Evolutionary conservation across 148 eudicot genomes (phyloP), one percentile per base, ranked within the genome.

Genomic region (Vaccinium macrocarpon): DNA sequence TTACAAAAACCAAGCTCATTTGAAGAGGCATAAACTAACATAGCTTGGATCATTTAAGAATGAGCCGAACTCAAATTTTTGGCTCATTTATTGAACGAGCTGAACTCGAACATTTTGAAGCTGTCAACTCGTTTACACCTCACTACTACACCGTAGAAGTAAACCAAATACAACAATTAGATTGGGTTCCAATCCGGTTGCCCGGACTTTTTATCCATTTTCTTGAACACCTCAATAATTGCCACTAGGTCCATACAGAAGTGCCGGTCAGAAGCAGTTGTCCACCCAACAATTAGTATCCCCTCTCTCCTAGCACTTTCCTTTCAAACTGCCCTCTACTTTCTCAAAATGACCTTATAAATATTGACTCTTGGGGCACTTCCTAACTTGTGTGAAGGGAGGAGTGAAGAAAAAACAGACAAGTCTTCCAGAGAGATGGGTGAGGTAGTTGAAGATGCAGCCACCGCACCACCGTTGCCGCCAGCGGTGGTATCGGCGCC

Each of bases 391-490:
- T 27, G 80, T 11, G 78, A 75, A 19, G 78, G 78, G n/a, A 21
- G 53, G 78, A 46, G 23, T 2, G 78, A 75, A 52, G 51, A 80
- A 49, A 66, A 64, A 61, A 27, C 8, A 46, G 51, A 38, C 19
- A 51, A 76, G 52, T 19, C 0, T 42, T 46, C n/a, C 29, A n/a
- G 80, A 51, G 78, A 35, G 29, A 82, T 71, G 84, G 84, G 52
- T 29, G 84, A 82, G 42, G 84, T 82, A 21, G 66, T 82, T 21
- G 84, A 82, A 18, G 84, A 82, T 14, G 27, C 16, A n/a, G 32
- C 76, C 48, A 29, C 56, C 50, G 11, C 59, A 2, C 56, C 78
- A 13, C 21, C 66, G 29, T 27, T 14, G 8, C 19, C 56, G 14
- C 48, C 6, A n/a, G 68, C 71, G 71, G 82, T 11, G 56, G 56